Evolutionary conservation across 495 filamentous ascomycete species (phyloP).

Genomic region (Sphaerosporella brunnea): DNA sequence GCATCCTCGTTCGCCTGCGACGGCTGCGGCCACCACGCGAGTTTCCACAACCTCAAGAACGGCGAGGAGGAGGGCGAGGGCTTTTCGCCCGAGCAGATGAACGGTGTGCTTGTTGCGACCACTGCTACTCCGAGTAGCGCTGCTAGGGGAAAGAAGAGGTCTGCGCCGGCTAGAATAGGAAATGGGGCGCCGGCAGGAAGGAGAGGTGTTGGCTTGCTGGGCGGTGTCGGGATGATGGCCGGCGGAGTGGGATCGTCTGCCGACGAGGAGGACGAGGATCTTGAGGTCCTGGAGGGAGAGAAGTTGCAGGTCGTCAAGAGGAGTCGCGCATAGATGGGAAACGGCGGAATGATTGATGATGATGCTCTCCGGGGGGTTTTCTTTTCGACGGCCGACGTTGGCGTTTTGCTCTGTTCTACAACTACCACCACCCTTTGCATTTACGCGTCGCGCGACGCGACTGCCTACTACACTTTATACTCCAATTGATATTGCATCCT

Average conservation of each 20-base stretch:
- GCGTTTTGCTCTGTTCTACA: no score
- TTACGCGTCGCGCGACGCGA: no score
- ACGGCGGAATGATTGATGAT: no score
- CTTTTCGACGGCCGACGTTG: no score
- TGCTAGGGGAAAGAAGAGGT: background rate
- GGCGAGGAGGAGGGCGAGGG: conserved; percentile 29
- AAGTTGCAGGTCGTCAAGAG: conserved; percentile 3
- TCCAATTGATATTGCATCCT: no score
- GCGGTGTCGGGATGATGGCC: background rate
- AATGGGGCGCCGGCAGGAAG: background rate
- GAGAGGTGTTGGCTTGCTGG: background rate
- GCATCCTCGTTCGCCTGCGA: conserved; percentile 37
- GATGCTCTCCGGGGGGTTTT: no score
- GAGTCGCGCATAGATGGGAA: background rate
- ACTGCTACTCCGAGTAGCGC: background rate
- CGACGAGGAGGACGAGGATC: background rate
- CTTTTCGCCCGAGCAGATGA: background rate
- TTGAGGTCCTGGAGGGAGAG: background rate
- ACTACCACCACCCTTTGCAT: no score
- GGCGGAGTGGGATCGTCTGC: background rate
- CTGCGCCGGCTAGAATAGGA: background rate
- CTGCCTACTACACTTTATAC: no score
- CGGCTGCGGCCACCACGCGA: conserved; percentile 38
- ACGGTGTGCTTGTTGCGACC: background rate
- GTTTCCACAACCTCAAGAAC: conserved; percentile 37